A percentile compares a stretch with the other conserved stretches of the same genome.
Conservation (phyloP, 176 grass and related monocot species). For the Saccharum spontaneum region DNA sequence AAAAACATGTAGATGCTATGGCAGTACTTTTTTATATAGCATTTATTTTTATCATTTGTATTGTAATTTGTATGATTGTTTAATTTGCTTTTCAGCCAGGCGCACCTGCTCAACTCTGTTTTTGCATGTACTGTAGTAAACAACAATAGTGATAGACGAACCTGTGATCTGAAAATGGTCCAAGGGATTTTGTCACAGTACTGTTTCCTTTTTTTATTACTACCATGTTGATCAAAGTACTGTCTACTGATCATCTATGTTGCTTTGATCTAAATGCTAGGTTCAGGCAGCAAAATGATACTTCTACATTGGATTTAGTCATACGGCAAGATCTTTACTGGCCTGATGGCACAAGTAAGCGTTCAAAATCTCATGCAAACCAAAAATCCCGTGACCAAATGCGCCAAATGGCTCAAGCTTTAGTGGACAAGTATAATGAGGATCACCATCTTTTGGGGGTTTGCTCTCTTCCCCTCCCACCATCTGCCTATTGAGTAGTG, state of each 20-base stretch:
- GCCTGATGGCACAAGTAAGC: slow-evolving; percentile 21
- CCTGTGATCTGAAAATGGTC: background rate
- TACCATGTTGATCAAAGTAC: background rate
- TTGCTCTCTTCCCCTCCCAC: background rate
- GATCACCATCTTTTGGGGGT: slow-evolving; percentile 24
- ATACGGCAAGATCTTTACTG: background rate
- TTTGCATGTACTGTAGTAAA: background rate
- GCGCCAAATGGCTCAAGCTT: background rate
- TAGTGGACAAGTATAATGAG: slow-evolving; percentile 26
- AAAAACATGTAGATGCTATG: background rate
- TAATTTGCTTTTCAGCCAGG: background rate
- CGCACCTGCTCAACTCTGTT: background rate
- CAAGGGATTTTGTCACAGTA: background rate
- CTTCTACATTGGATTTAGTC: background rate
- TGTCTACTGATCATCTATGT: background rate
- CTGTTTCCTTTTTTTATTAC: background rate
- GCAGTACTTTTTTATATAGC: background rate
- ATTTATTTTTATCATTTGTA: background rate
- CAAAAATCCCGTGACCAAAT: background rate
- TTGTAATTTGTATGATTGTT: background rate
- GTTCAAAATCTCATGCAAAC: background rate
- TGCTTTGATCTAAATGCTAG: background rate
- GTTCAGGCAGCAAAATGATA: background rate
- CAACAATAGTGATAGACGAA: background rate
- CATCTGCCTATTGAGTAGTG: background rate